Base-by-base conservation (phyloP, 2,329 filamentous ascomycete species). In the Raffaelea albimanens region DNA sequence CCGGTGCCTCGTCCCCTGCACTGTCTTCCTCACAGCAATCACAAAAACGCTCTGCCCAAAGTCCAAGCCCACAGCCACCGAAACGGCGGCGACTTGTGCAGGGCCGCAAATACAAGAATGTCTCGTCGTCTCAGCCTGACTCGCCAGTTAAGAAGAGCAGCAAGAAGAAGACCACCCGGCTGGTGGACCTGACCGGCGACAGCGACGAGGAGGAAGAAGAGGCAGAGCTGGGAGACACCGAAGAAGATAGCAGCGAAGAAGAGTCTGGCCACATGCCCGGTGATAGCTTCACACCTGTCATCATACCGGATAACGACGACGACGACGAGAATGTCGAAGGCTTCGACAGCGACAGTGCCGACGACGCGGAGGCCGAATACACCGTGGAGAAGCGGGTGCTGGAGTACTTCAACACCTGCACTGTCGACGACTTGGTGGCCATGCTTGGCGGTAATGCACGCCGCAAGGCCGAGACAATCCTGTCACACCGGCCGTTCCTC, bases 361-460 rank as follows among this genome's bases (percentile, higher is more conserved):
- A 43, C 10, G 22, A 45, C 4, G 50, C 45, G 22, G 49, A 47
- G 9, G n/a, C 34, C 2, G 14, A 22, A 2, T 23, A 18, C 25
- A 39, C 31, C 14, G 33, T 51, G 11, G 62, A 65, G 43, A 61
- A 63, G 43, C 59, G 62, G 10, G 77, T 96, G 7, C 69, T 97
- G 23, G 75, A 81, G 8, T 94, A 89, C 58, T 82, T 98, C 63
- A 97, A 97, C 59, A 80, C 73, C 0, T 93, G 87, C 61, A 79
- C 80, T 5, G 68, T 79, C 10, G 76, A 83, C 33, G 87, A 91
- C 49, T 76, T 98, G 39, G 79, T 85, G 2, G 90, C 95, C 55
- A 82, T 96, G 51, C 48, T 56, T 51, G 87, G 87, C 1, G 82
- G 82, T 29, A 80, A 85, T 50, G 82, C 84, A 33, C 76, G 84